phyloP scores from a whole-genome alignment of 352 stramenopile genomes.

The Nothophytophthora sp. region DNA sequence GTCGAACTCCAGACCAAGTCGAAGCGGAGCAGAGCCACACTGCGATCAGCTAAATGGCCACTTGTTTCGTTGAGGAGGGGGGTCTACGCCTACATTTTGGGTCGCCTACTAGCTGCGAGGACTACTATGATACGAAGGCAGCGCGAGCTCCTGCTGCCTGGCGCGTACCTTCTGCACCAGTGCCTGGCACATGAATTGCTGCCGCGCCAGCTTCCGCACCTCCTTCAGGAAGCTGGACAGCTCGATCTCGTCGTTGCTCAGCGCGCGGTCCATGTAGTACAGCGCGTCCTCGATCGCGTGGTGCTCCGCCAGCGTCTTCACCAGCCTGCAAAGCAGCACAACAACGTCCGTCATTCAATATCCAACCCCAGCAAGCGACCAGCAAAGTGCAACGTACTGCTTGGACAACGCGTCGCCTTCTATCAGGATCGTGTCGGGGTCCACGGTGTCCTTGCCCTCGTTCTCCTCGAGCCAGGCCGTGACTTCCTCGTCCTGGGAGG shows the following conservation, averaged over 20 bases:
- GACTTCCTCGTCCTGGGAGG: constrained; percentile 61
- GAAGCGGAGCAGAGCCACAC: no score
- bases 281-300: constrained; percentile 90
- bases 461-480: constrained; percentile 73
- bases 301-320: constrained; percentile 84
- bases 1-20: no score
- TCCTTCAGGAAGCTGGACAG: constrained; percentile 87
- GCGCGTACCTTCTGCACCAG: constrained; percentile 88
- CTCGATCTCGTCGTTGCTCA: constrained; percentile 90
- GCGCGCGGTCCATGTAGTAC: constrained; percentile 90
- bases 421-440: constrained; percentile 80
- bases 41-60: no score
- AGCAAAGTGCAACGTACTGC: constrained; percentile 61
- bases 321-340: constrained; percentile 39
- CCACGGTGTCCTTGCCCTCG: constrained; percentile 74
- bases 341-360: no score
- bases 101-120: constrained; percentile 20
- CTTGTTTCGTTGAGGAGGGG: no score
- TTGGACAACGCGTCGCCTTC: constrained; percentile 76
- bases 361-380: no score
- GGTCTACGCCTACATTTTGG: constrained; percentile 36
- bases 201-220: constrained; percentile 86
- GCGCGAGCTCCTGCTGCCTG: constrained; percentile 65
- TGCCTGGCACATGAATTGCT: constrained; percentile 91
- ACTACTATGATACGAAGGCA: constrained; percentile 58